Conservation (phyloP, 805 yeast species). For the Ogataea nitratoaversa region DNA sequence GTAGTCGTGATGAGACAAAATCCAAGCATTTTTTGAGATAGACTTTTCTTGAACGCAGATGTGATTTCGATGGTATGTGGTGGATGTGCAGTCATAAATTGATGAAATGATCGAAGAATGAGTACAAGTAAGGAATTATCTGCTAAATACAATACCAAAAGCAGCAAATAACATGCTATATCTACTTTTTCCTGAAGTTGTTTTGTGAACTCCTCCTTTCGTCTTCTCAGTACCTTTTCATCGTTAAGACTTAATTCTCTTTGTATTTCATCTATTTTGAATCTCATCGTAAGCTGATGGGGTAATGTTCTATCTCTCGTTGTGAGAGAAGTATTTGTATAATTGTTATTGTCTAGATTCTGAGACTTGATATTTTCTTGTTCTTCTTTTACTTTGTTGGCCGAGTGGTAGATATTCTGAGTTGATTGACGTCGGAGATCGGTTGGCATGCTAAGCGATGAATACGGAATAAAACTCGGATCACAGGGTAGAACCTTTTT, state of each 20-base stretch:
- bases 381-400: background rate
- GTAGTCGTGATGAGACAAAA: slow-evolving; percentile 22
- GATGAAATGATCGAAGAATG: slow-evolving; percentile 32
- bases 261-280: slow-evolving; percentile 11
- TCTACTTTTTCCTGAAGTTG: slow-evolving; percentile 34
- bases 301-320: background rate
- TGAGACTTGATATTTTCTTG: too few relatives aligned
- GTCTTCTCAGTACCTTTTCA: slow-evolving; percentile 36
- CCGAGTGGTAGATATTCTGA: background rate
- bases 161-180: slow-evolving; percentile 33
- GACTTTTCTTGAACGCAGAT: slow-evolving; percentile 20
- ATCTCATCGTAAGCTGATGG: slow-evolving; percentile 11
- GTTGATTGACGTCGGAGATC: background rate
- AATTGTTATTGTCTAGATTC: too few relatives aligned
- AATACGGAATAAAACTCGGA: too few relatives aligned
- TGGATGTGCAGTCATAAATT: slow-evolving; percentile 37
- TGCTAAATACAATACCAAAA: slow-evolving; percentile 36
- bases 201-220: slow-evolving; percentile 37
- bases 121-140: slow-evolving; percentile 37
- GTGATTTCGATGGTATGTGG: slow-evolving; percentile 32
- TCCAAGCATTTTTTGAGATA: slow-evolving; percentile 30
- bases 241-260: slow-evolving; percentile 39
- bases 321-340: too few relatives aligned
- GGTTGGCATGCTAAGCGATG: background rate
- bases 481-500: too few relatives aligned